Conservation (phyloP, 768 basidiomycete genomes). For the Lentinus brumalis region DNA sequence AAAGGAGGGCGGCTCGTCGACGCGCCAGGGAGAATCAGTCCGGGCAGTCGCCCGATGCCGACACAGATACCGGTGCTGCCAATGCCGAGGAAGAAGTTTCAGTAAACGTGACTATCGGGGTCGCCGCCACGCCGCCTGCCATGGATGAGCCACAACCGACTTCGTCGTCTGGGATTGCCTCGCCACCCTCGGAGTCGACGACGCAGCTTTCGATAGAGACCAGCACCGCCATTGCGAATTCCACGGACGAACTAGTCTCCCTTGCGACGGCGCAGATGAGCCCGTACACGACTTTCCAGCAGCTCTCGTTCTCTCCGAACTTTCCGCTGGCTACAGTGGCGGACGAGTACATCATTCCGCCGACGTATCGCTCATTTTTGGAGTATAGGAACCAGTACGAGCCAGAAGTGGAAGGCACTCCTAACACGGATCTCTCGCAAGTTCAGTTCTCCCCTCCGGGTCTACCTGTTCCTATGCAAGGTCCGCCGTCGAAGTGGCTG, state of each 20-base stretch:
- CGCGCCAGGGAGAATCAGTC: slow-evolving; percentile 68
- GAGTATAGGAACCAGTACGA: slow-evolving; percentile 69
- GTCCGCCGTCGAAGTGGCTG: slow-evolving; percentile 75
- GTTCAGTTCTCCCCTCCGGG: slow-evolving; percentile 82
- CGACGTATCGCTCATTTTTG: slow-evolving; percentile 81
- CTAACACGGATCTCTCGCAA: slow-evolving; percentile 50
- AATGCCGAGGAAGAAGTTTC: slow-evolving; percentile 38
- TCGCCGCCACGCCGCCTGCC: slow-evolving; percentile 47
- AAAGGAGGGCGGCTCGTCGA: slow-evolving; percentile 81
- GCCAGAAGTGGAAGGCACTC: slow-evolving; percentile 48
- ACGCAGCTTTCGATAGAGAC: slow-evolving; percentile 33
- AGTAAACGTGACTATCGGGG: slow-evolving; percentile 63
- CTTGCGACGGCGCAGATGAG: slow-evolving; percentile 73
- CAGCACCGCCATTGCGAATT: slow-evolving; percentile 36
- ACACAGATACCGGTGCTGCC: slow-evolving; percentile 40
- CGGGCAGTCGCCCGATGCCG: slow-evolving; percentile 47
- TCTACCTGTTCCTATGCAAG: slow-evolving; percentile 68
- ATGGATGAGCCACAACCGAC: slow-evolving; percentile 22
- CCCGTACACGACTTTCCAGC: slow-evolving; percentile 91
- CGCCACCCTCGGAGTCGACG: slow-evolving; percentile 23
- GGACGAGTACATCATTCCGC: slow-evolving; percentile 90
- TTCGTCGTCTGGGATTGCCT: slow-evolving; percentile 17
- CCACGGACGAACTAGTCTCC: slow-evolving; percentile 67
- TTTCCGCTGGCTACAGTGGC: slow-evolving; percentile 89
- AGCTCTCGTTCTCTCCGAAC: slow-evolving; percentile 80